A percentile compares a stretch with the other conserved stretches of the same genome.
These are phyloP conservation scores for Hamamelis virginiana DNA, from an alignment of 164 flowering plant genomes.

Conservation along the genomic window DNA sequence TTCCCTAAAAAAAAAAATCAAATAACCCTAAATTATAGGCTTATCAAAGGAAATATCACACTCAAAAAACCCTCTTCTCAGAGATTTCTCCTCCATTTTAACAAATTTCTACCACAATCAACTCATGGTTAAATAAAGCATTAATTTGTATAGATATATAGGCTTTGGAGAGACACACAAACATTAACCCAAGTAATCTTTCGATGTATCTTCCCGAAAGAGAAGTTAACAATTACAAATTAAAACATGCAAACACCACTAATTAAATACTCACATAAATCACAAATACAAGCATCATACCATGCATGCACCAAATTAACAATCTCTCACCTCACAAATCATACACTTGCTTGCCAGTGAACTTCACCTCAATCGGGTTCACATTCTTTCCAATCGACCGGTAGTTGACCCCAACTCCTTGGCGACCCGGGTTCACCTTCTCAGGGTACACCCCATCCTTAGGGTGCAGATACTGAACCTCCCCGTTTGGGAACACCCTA, in stretches of 20 bases:
- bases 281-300: background rate
- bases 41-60: no score
- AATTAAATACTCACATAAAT: background rate
- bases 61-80: no score
- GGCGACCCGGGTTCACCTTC: constrained; percentile 92
- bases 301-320: background rate
- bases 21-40: no score
- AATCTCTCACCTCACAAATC: constrained; percentile 44
- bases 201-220: background rate
- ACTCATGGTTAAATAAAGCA: no score
- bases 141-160: no score
- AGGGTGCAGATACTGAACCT: constrained; percentile 95
- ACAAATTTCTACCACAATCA: no score
- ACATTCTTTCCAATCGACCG: constrained; percentile 91
- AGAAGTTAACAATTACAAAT: no score
- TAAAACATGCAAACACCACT: background rate
- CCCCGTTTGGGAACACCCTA: constrained; percentile 97
- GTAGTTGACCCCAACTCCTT: constrained; percentile 80
- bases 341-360: constrained; percentile 88
- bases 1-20: no score
- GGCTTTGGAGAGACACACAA: no score
- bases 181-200: no score
- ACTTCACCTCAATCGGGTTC: constrained; percentile 89
- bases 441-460: constrained; percentile 99
- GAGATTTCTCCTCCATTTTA: no score